Base-by-base conservation (phyloP, 257 asterid species). In the Catharanthus roseus region DNA sequence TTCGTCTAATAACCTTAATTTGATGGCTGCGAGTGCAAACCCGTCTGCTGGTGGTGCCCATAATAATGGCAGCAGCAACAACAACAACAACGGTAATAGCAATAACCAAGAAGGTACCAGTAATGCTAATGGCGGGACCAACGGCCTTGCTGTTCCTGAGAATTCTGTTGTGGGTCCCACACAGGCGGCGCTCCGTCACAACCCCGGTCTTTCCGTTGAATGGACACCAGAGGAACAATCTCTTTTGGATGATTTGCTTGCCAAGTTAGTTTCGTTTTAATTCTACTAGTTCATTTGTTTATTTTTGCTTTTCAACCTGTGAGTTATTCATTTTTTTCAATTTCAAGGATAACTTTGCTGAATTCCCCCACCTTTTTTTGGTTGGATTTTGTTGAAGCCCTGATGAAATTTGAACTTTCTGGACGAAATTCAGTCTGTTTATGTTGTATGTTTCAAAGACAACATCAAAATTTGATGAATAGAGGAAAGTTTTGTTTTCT, bases 1-100 rank as follows among this genome's bases (percentile, higher is more conserved):
- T 67, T 67, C 18, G 24, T 1, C 19, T 28, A 41, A 63, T 42
- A 3, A 38, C 3, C 24, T 56, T 54, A 39, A 6, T 47, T 70
- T 73, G 76, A 90, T 92, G 98, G 98, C 96, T 61, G 98, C 98
- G 63, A 92, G 98, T 74, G 90, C 96, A 65, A 88, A 85, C 70
- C 92, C 92, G 45, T 77, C 92, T 44, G 89, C 76, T 45, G 84
- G 31, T 68, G 86, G 79, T 19, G 82, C 76, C 34, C 65, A 47
- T 36, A 72, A 47, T 51, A 83, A 66, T 24, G 72, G 23, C 31
- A 74, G 67, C 33, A 72, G n/a, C 29, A 72, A 63, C n/a, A 73
- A 19, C 31, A 74, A 66, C 33, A 72, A 23, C 51, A 76, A 74
- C 75, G 78, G 79, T 55, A 79, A 77, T 77, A 75, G 75, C 53